Conservation (phyloP, 164 flowering plant species). For the Vitis rotundifolia region DNA sequence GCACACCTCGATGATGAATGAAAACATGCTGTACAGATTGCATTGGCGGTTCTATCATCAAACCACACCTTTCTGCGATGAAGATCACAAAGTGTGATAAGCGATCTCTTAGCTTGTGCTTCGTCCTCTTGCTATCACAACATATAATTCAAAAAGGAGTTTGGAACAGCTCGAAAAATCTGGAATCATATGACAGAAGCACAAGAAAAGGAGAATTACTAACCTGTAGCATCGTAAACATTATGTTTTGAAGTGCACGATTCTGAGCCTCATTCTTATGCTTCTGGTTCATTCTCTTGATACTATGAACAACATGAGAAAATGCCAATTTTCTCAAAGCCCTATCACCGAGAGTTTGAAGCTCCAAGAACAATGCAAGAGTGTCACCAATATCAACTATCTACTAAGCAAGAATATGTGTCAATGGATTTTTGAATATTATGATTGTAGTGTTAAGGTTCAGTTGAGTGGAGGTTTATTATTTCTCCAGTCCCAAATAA, state of each 20-base stretch:
- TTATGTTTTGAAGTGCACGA: constrained; percentile 69
- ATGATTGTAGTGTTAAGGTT: no score
- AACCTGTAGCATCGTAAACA: constrained; percentile 72
- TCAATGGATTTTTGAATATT: not conserved
- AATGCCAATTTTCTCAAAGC: constrained; percentile 61
- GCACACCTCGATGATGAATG: constrained; percentile 73
- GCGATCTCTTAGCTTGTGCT: constrained; percentile 71
- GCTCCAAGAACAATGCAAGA: constrained; percentile 77
- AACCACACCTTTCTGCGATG: constrained; percentile 90
- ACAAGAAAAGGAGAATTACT: not conserved
- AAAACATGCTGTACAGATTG: constrained; percentile 79
- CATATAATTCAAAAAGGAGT: not conserved
- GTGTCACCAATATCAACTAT: constrained; percentile 67
- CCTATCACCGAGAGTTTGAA: constrained; percentile 77
- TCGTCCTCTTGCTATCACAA: constrained; percentile 74
- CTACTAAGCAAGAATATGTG: constrained; percentile 30
- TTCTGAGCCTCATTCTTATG: constrained; percentile 74
- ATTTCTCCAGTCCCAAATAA: no score
- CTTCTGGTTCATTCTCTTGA: constrained; percentile 79
- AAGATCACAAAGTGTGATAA: constrained; percentile 75
- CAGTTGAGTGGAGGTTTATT: no score
- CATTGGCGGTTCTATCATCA: constrained; percentile 91
- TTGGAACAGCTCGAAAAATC: not conserved
- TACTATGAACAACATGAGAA: constrained; percentile 73
- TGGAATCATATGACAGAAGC: not conserved